phyloP scores from a whole-genome alignment of 1,284 basidiomycete species.

The Tilletia horrida region DNA sequence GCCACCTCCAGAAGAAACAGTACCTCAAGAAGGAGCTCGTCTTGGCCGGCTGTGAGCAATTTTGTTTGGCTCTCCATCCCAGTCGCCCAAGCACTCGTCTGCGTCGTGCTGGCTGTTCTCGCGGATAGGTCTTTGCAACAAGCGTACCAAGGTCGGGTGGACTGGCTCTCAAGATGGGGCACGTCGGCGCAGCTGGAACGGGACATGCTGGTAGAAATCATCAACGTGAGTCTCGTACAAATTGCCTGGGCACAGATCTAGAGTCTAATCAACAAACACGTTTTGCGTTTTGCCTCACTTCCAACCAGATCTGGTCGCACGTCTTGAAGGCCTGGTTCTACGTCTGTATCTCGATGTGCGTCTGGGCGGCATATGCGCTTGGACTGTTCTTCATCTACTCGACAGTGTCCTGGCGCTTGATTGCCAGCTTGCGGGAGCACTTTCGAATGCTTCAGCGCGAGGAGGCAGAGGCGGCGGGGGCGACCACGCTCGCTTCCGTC shows the following conservation, averaged over 20 bases:
- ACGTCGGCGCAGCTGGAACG: not conserved
- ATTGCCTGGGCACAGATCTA: too few species aligned
- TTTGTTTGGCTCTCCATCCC: not conserved
- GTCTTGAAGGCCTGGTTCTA: constrained; percentile 1
- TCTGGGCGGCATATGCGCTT: not conserved
- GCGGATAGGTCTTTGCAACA: not conserved
- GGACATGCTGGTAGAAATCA: not conserved
- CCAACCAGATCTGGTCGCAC: not conserved
- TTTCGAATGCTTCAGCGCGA: not conserved
- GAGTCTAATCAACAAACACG: too few species aligned
- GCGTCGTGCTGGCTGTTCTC: not conserved
- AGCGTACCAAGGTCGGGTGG: not conserved
- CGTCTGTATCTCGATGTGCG: constrained; percentile 6
- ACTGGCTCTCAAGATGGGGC: too few species aligned
- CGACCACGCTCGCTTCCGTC: too few species aligned
- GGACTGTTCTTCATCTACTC: not conserved
- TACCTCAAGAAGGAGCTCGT: not conserved
- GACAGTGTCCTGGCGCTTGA: not conserved
- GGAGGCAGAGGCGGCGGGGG: too few species aligned
- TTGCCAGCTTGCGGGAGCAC: not conserved
- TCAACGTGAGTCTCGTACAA: too few species aligned
- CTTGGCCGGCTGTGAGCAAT: not conserved
- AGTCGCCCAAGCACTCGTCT: not conserved
- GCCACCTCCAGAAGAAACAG: not conserved
- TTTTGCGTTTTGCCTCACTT: too few species aligned